Conservation (phyloP, 2,329 filamentous ascomycete genomes). For the Verticillium nubilum region DNA sequence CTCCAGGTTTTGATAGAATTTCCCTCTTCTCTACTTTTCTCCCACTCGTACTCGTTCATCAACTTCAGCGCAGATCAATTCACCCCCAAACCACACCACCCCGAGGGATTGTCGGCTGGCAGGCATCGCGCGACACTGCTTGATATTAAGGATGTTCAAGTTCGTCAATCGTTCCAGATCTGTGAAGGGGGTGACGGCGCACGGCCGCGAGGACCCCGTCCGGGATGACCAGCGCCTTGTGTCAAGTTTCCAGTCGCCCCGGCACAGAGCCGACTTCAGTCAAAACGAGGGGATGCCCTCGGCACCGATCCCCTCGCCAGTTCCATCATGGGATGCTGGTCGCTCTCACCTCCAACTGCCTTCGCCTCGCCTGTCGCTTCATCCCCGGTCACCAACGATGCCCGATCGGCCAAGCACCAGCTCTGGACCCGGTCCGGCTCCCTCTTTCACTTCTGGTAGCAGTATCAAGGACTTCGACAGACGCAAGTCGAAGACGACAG, state of each 20-base stretch:
- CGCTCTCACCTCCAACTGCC: constrained; percentile 1
- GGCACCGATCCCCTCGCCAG: constrained; percentile 12
- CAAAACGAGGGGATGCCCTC: constrained; percentile 25
- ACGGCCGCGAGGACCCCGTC: constrained; percentile 15
- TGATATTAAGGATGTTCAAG: constrained; percentile 21
- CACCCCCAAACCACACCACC: constrained; percentile 7
- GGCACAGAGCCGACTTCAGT: constrained; percentile 19
- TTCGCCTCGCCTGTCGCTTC: constrained; percentile 15
- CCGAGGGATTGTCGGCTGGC: constrained; percentile 11
- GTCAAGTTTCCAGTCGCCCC: constrained; percentile 28
- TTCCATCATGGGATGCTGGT: constrained; percentile 17
- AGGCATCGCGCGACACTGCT: not conserved
- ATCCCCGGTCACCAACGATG: constrained; percentile 15
- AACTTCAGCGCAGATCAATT: constrained; percentile 4
- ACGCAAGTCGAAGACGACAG: constrained; percentile 33
- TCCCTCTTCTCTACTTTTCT: constrained; percentile 3
- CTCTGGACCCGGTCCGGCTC: constrained; percentile 21
- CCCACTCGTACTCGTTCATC: constrained; percentile 7
- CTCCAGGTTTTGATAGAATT: not conserved
- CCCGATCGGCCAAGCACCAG: constrained; percentile 36
- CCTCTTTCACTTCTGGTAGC: constrained; percentile 15
- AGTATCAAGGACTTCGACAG: constrained; percentile 29
- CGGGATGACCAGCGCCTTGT: constrained; percentile 22
- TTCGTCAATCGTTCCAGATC: constrained; percentile 26
- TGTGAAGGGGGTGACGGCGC: constrained; percentile 16